phyloP scores from a whole-genome alignment of 306 rosid genomes.

The Neltuma alba region DNA sequence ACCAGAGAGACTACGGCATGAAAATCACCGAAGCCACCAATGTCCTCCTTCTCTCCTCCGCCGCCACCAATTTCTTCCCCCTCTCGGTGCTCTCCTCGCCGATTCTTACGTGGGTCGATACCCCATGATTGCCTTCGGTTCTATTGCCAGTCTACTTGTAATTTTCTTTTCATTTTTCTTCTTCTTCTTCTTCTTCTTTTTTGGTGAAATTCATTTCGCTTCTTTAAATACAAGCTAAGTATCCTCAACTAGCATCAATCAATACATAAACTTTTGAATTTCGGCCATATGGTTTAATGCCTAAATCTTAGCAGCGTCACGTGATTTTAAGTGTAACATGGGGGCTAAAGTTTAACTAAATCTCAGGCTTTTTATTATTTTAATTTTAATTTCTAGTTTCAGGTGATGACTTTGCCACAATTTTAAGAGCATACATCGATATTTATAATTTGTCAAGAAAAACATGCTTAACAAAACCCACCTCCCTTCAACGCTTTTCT shows the following conservation, averaged over 20 bases:
- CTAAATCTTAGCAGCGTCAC: too few relatives aligned
- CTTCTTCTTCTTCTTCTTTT: too few relatives aligned
- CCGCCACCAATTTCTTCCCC: neutral
- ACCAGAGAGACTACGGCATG: neutral
- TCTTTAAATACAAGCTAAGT: neutral
- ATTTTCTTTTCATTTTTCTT: neutral
- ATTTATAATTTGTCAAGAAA: too few relatives aligned
- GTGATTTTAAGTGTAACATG: too few relatives aligned
- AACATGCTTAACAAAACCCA: too few relatives aligned
- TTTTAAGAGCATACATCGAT: too few relatives aligned
- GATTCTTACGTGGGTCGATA: neutral
- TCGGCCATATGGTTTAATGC: neutral
- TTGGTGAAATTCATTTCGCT: too few relatives aligned
- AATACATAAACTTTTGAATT: neutral
- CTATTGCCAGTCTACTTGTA: neutral
- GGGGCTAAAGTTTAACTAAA: too few relatives aligned
- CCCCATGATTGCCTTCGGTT: conserved; percentile 1
- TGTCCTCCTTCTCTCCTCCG: neutral
- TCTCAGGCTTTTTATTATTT: too few relatives aligned
- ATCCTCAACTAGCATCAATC: neutral
- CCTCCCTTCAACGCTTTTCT: neutral
- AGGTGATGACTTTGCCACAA: too few relatives aligned
- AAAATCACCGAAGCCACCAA: neutral
- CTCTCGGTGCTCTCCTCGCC: neutral
- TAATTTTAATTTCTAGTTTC: too few relatives aligned